Evolutionary conservation across 768 basidiomycete genomes (phyloP).

Genomic region (Russula abietina): DNA sequence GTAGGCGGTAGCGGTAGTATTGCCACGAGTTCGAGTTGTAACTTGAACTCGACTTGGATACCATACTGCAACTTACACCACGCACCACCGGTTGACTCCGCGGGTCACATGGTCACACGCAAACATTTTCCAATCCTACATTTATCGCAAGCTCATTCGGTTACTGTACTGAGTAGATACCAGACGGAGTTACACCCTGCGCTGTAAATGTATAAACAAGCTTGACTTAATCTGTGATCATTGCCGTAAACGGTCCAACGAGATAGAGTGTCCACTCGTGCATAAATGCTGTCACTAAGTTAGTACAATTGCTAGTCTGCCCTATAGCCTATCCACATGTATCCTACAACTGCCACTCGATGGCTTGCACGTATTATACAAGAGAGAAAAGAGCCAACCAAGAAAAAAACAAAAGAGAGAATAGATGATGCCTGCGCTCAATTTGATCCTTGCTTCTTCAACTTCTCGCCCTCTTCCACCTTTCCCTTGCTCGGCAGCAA

Average conservation of each 20-base stretch:
- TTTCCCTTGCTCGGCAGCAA: too few relatives aligned
- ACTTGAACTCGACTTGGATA: too few relatives aligned
- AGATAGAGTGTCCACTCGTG: neutral
- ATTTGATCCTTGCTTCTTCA: constrained; percentile 10
- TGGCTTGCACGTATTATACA: neutral
- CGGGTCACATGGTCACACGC: too few relatives aligned
- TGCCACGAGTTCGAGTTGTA: too few relatives aligned
- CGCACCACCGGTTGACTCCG: too few relatives aligned
- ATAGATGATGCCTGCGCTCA: neutral
- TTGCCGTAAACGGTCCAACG: too few relatives aligned
- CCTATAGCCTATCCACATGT: neutral
- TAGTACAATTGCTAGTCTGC: neutral
- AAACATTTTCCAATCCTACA: too few relatives aligned
- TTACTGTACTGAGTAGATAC: neutral
- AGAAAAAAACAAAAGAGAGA: neutral
- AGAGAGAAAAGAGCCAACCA: neutral
- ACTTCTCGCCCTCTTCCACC: constrained; percentile 19
- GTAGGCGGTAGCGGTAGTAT: too few relatives aligned
- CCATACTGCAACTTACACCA: too few relatives aligned
- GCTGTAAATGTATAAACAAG: neutral
- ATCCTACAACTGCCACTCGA: constrained; percentile 6
- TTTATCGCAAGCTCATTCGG: neutral
- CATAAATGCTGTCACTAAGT: neutral
- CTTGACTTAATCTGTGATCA: neutral
- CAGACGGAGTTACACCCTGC: neutral